Percentiles rank a stretch among this genome's conserved stretches.
phyloP scores from a whole-genome alignment of 2,329 filamentous ascomycete species.

The Xylaria multiplex region DNA sequence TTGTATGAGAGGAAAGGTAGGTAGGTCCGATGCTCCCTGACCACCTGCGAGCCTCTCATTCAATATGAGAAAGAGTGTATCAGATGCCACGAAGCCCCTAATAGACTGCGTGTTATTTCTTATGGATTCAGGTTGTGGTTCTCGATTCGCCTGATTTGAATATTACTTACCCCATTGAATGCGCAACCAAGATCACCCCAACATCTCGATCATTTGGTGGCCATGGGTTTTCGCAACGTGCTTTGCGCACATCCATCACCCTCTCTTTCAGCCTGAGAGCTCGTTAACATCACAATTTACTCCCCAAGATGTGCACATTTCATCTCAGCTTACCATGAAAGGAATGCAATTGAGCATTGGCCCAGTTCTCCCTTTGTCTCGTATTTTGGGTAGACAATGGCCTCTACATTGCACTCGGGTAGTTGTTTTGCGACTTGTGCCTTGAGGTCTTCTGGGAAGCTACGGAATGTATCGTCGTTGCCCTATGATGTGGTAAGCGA shows the following conservation, averaged over 20 bases:
- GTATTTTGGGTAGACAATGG: conserved; percentile 75
- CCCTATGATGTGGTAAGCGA: conserved; percentile 57
- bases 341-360: conserved; percentile 57
- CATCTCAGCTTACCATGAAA: conserved; percentile 56
- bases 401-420: conserved; percentile 68
- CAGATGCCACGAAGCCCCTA: conserved; percentile 83
- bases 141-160: not conserved
- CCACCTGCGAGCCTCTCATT: conserved; percentile 66
- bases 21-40: conserved; percentile 47
- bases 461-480: conserved; percentile 73
- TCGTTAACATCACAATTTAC: conserved; percentile 8
- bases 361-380: conserved; percentile 76
- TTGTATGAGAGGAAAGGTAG: conserved; percentile 83
- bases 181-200: conserved; percentile 80
- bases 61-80: conserved; percentile 77
- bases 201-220: conserved; percentile 85
- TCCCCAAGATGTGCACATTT: not conserved
- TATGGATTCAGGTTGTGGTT: not conserved
- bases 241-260: conserved; percentile 80
- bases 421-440: conserved; percentile 66
- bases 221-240: conserved; percentile 74
- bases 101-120: conserved; percentile 8
- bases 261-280: conserved; percentile 75
- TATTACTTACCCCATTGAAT: conserved; percentile 75
- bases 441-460: conserved; percentile 72